Evolutionary conservation across 208 protist genomes (phyloP).

Genomic region (Endotrypanum monterogeii): DNA sequence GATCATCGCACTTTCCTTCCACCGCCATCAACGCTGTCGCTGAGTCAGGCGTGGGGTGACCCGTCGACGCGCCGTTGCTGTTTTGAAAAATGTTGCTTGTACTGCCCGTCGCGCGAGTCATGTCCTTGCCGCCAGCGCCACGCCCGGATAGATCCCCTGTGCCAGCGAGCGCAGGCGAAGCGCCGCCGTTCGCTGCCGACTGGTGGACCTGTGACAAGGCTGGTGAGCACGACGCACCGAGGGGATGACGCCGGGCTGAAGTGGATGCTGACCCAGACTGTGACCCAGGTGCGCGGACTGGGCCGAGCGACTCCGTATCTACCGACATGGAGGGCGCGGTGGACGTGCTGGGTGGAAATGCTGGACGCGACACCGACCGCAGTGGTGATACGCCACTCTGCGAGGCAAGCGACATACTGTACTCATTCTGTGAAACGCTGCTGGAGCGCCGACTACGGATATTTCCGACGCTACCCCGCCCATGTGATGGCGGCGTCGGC

Average conservation of each 20-base stretch:
- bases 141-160: conserved; percentile 5
- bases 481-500: conserved; percentile 13
- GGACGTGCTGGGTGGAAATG: conserved; percentile 24
- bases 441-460: conserved; percentile 32
- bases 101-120: conserved; percentile 3
- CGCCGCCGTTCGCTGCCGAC: neutral
- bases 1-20: conserved; percentile 14
- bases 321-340: conserved; percentile 24
- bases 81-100: conserved; percentile 6
- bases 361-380: conserved; percentile 27
- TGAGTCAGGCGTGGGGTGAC: neutral
- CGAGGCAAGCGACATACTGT: conserved; percentile 22
- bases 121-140: neutral
- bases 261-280: conserved; percentile 15
- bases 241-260: conserved; percentile 19
- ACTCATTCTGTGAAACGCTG: conserved; percentile 31
- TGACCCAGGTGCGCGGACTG: conserved; percentile 17
- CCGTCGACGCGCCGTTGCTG: conserved; percentile 10
- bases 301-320: conserved; percentile 22
- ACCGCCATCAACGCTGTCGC: neutral
- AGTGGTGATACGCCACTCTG: conserved; percentile 27
- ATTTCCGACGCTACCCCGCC: conserved; percentile 13
- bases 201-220: conserved; percentile 4
- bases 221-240: conserved; percentile 7
- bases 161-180: conserved; percentile 1